Conservation (phyloP, 805 yeast genomes). For the Myxozyma sirexii region DNA sequence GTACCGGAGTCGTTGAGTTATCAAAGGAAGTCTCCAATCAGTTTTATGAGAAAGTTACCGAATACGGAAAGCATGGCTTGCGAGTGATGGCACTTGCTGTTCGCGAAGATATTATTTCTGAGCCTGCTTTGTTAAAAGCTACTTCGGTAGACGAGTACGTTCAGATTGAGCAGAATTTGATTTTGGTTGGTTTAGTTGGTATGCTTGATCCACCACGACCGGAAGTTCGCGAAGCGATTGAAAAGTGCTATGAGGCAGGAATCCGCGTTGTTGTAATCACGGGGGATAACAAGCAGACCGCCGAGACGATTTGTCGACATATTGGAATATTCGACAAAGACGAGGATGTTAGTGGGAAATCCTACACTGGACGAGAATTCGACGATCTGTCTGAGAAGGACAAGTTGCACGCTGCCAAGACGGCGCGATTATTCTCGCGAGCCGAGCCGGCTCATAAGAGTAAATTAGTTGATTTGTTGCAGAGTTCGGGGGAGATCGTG, state of each 20-base stretch:
- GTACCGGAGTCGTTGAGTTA: slow-evolving; percentile 38
- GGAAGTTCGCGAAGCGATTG: slow-evolving; percentile 50
- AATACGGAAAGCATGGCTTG: slow-evolving; percentile 49
- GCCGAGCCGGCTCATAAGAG: slow-evolving; percentile 61
- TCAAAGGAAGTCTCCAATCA: slow-evolving; percentile 42
- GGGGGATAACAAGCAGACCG: slow-evolving; percentile 53
- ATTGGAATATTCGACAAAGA: slow-evolving; percentile 47
- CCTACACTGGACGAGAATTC: slow-evolving; percentile 49
- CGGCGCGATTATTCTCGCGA: slow-evolving; percentile 54
- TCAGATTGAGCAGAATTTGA: slow-evolving; percentile 44
- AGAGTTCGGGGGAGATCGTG: slow-evolving; percentile 53
- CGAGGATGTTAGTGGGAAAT: slow-evolving; percentile 43
- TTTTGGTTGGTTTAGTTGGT: slow-evolving; percentile 52
- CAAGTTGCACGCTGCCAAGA: slow-evolving; percentile 50
- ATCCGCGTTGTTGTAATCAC: slow-evolving; percentile 55
- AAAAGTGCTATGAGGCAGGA: slow-evolving; percentile 51
- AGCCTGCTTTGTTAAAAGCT: slow-evolving; percentile 19
- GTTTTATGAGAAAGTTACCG: slow-evolving; percentile 46
- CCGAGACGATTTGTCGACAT: slow-evolving; percentile 52
- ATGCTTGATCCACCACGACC: slow-evolving; percentile 55
- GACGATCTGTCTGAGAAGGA: slow-evolving; percentile 43
- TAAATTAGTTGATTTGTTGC: slow-evolving; percentile 53
- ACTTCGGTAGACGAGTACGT: slow-evolving; percentile 35
- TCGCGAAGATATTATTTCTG: slow-evolving; percentile 35
- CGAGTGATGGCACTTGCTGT: slow-evolving; percentile 54